Percentiles rank a stretch among this genome's conserved stretches.
Evolutionary conservation across 1,284 basidiomycete genomes (phyloP).

Genomic region (Sporisorium graminicola): DNA sequence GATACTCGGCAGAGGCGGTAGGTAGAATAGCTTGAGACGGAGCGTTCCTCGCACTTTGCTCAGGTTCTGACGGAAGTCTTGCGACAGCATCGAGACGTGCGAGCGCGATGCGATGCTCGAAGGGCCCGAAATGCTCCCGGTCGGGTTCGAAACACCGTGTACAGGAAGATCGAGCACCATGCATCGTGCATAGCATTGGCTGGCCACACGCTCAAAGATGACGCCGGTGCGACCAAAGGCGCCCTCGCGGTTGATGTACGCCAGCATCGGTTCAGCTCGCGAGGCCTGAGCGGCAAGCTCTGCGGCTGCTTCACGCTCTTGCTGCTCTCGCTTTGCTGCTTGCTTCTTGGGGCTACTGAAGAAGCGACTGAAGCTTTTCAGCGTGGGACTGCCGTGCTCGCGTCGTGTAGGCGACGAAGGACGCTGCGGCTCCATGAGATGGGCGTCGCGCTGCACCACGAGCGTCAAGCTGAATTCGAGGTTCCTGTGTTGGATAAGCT

Average conservation of each 20-base stretch:
- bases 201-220: conserved; percentile 58
- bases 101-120: conserved; percentile 47
- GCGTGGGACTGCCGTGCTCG: conserved; percentile 52
- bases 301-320: conserved; percentile 42
- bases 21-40: conserved; percentile 76
- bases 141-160: conserved; percentile 53
- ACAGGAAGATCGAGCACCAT: conserved; percentile 65
- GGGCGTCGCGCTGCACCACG: conserved; percentile 61
- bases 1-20: conserved; percentile 88
- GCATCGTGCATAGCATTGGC: conserved; percentile 55
- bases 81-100: conserved; percentile 32
- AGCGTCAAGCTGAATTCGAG: conserved; percentile 67
- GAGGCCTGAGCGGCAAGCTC: conserved; percentile 40
- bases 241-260: conserved; percentile 62
- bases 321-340: conserved; percentile 52
- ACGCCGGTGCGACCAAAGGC: conserved; percentile 61
- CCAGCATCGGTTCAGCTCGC: conserved; percentile 57
- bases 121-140: conserved; percentile 42
- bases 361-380: conserved; percentile 59
- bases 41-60: conserved; percentile 60
- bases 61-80: conserved; percentile 56
- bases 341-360: conserved; percentile 64
- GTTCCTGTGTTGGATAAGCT: conserved; percentile 71
- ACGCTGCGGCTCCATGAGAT: conserved; percentile 52
- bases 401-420: conserved; percentile 39